These are phyloP conservation scores for Rhodotorula diobovata DNA, from an alignment of 768 basidiomycete genomes.

Conservation along the genomic window DNA sequence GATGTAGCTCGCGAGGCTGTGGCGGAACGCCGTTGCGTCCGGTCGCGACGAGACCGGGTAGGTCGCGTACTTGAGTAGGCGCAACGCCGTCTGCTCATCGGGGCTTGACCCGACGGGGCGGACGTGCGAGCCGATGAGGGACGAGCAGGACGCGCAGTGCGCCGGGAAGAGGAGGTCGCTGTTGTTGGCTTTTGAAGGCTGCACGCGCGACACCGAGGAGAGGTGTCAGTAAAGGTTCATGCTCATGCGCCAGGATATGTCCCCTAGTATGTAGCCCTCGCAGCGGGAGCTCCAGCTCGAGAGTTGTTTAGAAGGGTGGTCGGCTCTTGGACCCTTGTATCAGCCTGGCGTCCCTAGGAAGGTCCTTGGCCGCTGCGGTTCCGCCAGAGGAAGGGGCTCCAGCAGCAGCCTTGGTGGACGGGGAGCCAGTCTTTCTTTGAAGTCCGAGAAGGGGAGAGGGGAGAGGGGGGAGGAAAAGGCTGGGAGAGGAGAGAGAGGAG, in stretches of 20 bases:
- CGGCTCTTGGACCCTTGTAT: slow-evolving; percentile 92
- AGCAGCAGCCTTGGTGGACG: slow-evolving; percentile 55
- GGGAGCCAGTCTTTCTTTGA: slow-evolving; percentile 90
- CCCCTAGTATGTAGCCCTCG: slow-evolving; percentile 84
- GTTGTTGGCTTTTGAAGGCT: slow-evolving; percentile 11
- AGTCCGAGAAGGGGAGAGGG: slow-evolving; percentile 54
- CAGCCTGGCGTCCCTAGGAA: slow-evolving; percentile 57
- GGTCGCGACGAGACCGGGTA: slow-evolving; percentile 9
- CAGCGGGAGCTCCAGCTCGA: slow-evolving; percentile 63
- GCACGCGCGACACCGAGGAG: not conserved
- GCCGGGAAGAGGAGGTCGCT: slow-evolving; percentile 35
- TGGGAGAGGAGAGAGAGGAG: not conserved
- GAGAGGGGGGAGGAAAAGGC: not conserved
- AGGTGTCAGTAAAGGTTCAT: slow-evolving; percentile 34
- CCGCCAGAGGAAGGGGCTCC: slow-evolving; percentile 55
- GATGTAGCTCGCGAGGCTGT: slow-evolving; percentile 54
- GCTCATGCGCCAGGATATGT: slow-evolving; percentile 56
- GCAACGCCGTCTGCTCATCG: slow-evolving; percentile 61
- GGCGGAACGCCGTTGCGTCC: slow-evolving; percentile 33
- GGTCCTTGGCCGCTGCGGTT: slow-evolving; percentile 22
- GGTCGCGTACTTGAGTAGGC: slow-evolving; percentile 37
- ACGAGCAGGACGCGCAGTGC: slow-evolving; percentile 13
- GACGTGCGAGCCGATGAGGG: slow-evolving; percentile 63
- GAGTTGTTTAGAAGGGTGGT: slow-evolving; percentile 76
- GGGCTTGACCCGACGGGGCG: slow-evolving; percentile 71